Evolutionary conservation across 345 rosid genomes (phyloP).

Genomic region (Dipteronia dyeriana): DNA sequence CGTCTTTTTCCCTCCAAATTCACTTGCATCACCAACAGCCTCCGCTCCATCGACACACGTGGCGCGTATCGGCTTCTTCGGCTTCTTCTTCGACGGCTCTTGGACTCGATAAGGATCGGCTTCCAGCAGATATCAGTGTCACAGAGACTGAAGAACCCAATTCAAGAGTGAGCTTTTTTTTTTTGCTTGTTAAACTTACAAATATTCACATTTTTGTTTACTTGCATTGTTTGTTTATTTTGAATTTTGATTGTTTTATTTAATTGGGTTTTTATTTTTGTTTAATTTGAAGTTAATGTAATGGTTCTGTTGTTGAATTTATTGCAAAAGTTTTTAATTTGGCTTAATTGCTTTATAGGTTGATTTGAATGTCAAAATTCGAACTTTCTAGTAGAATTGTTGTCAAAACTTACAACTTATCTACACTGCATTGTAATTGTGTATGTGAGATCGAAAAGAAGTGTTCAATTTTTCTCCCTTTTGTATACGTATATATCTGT

Average conservation of each 20-base stretch:
- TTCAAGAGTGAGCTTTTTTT: slow-evolving; percentile 56
- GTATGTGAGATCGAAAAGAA: background rate
- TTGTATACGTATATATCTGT: background rate
- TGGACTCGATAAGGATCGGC: slow-evolving; percentile 49
- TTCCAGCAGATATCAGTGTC: slow-evolving; percentile 69
- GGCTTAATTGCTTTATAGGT: background rate
- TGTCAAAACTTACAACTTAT: background rate
- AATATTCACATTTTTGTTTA: background rate
- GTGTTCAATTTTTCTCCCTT: background rate
- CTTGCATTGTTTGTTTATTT: background rate
- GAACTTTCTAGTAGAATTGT: background rate
- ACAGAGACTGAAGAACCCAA: slow-evolving; percentile 60
- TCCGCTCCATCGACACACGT: slow-evolving; percentile 16
- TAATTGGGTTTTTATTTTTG: background rate
- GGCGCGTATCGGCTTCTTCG: slow-evolving; percentile 23
- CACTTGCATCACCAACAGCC: slow-evolving; percentile 25
- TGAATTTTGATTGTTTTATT: background rate
- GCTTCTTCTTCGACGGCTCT: slow-evolving; percentile 45
- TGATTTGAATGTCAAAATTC: background rate
- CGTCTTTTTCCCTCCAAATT: slow-evolving; percentile 38
- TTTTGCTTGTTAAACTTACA: background rate
- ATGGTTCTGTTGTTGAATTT: background rate
- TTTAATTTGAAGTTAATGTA: background rate
- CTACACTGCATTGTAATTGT: background rate
- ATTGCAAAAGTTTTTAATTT: no score